Evolutionary conservation across 805 yeast species (phyloP).

Genomic region (Teunomyces barrocoloradensis): DNA sequence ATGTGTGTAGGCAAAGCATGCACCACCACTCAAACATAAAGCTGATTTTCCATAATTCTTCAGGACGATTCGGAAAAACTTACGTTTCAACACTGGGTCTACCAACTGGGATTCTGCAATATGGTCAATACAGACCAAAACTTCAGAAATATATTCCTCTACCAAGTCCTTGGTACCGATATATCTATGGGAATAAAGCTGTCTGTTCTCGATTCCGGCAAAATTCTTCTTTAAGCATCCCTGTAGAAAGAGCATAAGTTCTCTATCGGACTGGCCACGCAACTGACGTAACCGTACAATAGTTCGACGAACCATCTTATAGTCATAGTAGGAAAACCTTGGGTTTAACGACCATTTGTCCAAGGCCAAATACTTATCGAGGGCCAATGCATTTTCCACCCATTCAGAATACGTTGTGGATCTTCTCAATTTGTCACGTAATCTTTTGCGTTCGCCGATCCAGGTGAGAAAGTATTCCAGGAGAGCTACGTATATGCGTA

Average conservation of each 20-base stretch:
- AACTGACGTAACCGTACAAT: slow-evolving; percentile 39
- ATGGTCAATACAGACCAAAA: slow-evolving; percentile 45
- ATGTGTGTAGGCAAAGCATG: slow-evolving; percentile 73
- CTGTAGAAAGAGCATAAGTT: slow-evolving; percentile 55
- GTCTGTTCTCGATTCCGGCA: slow-evolving; percentile 75
- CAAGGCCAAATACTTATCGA: slow-evolving; percentile 59
- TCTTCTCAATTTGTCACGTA: slow-evolving; percentile 48
- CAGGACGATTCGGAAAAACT: slow-evolving; percentile 55
- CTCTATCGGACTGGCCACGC: slow-evolving; percentile 37
- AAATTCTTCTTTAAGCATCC: slow-evolving; percentile 70
- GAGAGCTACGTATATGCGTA: slow-evolving; percentile 60
- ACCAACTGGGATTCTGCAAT: slow-evolving; percentile 40
- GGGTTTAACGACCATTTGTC: slow-evolving; percentile 64
- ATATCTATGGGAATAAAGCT: slow-evolving; percentile 68
- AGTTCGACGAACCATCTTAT: slow-evolving; percentile 52
- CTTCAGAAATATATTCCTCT: slow-evolving; percentile 52
- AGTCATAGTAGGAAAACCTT: slow-evolving; percentile 65
- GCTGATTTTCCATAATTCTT: slow-evolving; percentile 73
- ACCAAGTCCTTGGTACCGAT: slow-evolving; percentile 70
- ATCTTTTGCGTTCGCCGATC: slow-evolving; percentile 52
- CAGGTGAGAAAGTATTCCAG: slow-evolving; percentile 60
- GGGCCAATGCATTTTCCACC: slow-evolving; percentile 52
- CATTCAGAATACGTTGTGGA: slow-evolving; percentile 60
- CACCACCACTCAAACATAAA: slow-evolving; percentile 74
- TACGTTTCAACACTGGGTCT: slow-evolving; percentile 40